Conservation (phyloP, 345 rosid species). For the Hibiscus mutabilis region DNA sequence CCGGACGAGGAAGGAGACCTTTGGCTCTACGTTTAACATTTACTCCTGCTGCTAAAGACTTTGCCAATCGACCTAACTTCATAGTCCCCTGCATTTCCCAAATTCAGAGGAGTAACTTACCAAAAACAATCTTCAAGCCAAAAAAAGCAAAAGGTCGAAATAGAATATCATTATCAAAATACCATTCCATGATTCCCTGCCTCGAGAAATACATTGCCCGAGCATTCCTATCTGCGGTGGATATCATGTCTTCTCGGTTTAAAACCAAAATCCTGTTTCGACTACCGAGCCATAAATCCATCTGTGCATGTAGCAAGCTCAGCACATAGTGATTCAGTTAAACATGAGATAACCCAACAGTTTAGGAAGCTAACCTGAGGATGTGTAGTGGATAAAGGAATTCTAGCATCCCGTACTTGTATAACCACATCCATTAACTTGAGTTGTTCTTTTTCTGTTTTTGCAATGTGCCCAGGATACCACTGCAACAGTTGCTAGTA, state of each 20-base stretch:
- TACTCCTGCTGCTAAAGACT: conserved; percentile 59
- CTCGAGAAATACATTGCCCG: conserved; percentile 84
- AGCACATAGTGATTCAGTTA: background rate
- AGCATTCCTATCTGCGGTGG: conserved; percentile 75
- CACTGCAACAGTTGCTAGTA: conserved; percentile 29
- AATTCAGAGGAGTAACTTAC: conserved; percentile 10
- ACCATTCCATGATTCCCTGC: conserved; percentile 62
- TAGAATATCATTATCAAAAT: conserved; percentile 31
- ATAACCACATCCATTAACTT: conserved; percentile 94
- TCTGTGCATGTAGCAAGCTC: conserved; percentile 30
- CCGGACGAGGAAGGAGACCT: conserved; percentile 85
- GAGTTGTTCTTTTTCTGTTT: conserved; percentile 83
- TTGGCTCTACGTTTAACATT: conserved; percentile 75
- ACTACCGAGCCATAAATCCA: conserved; percentile 93
- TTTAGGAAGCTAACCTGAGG: conserved; percentile 47
- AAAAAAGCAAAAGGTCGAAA: background rate
- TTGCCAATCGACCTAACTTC: conserved; percentile 72
- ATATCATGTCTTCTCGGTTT: conserved; percentile 94
- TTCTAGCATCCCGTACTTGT: conserved; percentile 88
- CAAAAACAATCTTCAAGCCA: background rate
- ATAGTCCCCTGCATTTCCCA: conserved; percentile 56
- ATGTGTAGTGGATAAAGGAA: conserved; percentile 81
- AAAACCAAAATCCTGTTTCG: conserved; percentile 81
- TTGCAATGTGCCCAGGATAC: conserved; percentile 99
- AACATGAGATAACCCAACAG: no score